Evolutionary conservation across 2,329 filamentous ascomycete species (phyloP).

Genomic region (Colletotrichum plurivorum): DNA sequence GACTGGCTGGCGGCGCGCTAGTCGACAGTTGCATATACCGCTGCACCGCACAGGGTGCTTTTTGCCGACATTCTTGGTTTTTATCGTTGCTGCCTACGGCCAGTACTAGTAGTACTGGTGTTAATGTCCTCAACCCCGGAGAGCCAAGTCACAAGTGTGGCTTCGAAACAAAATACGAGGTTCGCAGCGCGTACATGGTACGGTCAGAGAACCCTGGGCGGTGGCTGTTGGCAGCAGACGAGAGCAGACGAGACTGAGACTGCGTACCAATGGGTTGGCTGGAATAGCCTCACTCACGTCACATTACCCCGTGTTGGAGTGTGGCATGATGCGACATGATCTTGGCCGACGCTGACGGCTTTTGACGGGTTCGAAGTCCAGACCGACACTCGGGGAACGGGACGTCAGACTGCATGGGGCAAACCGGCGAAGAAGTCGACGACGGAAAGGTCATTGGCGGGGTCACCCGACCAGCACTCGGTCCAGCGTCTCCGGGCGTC

Average conservation of each 20-base stretch:
- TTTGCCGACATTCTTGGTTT: constrained; percentile 14
- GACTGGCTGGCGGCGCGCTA: constrained; percentile 12
- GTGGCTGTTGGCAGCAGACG: constrained; percentile 16
- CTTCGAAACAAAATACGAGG: constrained; percentile 30
- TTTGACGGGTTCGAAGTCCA: neutral
- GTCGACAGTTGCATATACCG: constrained; percentile 5
- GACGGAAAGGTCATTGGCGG: neutral
- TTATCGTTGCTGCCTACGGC: constrained; percentile 32
- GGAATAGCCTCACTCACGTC: constrained; percentile 37
- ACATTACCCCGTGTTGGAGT: constrained; percentile 17
- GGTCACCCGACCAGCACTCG: neutral
- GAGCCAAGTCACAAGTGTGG: neutral
- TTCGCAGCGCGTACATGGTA: constrained; percentile 9
- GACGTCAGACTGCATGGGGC: constrained; percentile 6
- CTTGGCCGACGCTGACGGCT: constrained; percentile 18
- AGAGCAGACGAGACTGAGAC: constrained; percentile 18
- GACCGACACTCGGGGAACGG: constrained; percentile 21
- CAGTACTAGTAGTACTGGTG: too few relatives aligned
- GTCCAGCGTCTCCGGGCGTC: neutral
- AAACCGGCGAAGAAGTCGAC: neutral
- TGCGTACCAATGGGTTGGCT: neutral
- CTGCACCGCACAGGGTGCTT: neutral
- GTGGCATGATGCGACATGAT: constrained; percentile 15
- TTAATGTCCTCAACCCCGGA: too few relatives aligned
- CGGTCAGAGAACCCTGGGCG: constrained; percentile 8